Evolutionary conservation across 2,329 filamentous ascomycete genomes (phyloP).

Genomic region (Claviceps fusiformis): DNA sequence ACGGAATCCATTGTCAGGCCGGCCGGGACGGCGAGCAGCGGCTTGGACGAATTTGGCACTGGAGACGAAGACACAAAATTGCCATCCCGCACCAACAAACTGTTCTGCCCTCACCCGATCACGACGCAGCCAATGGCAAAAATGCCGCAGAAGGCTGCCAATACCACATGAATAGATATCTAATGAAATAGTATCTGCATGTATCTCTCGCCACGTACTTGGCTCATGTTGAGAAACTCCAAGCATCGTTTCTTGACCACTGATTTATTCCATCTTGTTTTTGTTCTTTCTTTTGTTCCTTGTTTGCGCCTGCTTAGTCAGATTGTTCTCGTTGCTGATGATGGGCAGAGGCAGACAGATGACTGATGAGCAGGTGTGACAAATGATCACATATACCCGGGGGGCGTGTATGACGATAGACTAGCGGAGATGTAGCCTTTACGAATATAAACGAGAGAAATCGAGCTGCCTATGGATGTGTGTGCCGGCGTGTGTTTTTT

Average conservation of each 20-base stretch:
- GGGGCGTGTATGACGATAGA: neutral
- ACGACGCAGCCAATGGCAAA: constrained; percentile 18
- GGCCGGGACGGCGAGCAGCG: constrained; percentile 27
- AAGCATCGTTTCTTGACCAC: neutral
- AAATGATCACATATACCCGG: constrained; percentile 1
- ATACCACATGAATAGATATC: constrained; percentile 10
- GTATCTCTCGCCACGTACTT: neutral
- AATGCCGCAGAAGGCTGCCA: constrained; percentile 11
- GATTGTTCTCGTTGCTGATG: neutral
- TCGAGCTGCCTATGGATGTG: neutral
- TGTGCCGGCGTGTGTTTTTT: no score
- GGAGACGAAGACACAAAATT: constrained; percentile 23
- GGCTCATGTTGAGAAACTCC: neutral
- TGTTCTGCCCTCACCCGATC: constrained; percentile 50
- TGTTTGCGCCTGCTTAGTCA: neutral
- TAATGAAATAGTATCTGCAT: neutral
- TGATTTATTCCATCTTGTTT: neutral
- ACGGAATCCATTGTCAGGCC: constrained; percentile 41
- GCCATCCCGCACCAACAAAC: constrained; percentile 46
- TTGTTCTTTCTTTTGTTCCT: neutral
- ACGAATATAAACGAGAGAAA: neutral
- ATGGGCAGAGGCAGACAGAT: neutral
- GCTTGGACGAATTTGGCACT: constrained; percentile 27
- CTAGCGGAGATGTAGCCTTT: neutral
- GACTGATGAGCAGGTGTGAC: neutral